Evolutionary conservation across 805 yeast genomes (phyloP), one percentile per base, ranked within the genome.

Genomic region (Ogataea salicorniae): DNA sequence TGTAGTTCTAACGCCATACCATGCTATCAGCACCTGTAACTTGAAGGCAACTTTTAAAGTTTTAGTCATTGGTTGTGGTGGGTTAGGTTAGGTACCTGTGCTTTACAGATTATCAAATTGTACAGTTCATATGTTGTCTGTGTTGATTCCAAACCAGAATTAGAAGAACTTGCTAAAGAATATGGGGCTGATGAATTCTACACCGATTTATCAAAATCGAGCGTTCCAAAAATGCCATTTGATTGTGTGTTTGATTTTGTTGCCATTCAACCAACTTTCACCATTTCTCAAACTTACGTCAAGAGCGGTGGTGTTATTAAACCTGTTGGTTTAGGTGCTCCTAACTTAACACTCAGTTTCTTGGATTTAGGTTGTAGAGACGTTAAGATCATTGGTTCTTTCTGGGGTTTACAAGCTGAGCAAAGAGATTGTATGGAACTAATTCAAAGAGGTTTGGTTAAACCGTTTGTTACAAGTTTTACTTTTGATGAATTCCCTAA

Each of bases 321-420:
- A 20, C 66, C 73, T 53, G 67, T 74, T 7, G 80, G 80, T 1
- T 59, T 76, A 49, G 77, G 74, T 1, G 59, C 58, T 33, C 57
- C 60, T 44, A 62, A 64, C 39, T 51, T 73, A 17, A 42, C 42
- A 5, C 48, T 72, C 36, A 60, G 59, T 36, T 68, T 70, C 46
- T 69, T 56, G 48, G 64, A 64, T 4, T 55, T 73, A 46, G 74
- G 75, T 14, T 49, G 70, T 41, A 63, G 74, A 48, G 79, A 75
- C 54, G 63, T 71, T 26, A 62, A 66, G 43, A 51, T 73, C 37
- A 55, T 66, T 34, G 72, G 68, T 50, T 63, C 69, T 39, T 71
- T 72, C 52, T 77, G 79, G 34, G 80, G 80, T 22, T 67, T 68
- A 14, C 68, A 73, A 1, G 52, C 56, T 9, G 78, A 75, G 43